Base-by-base conservation (phyloP, 768 basidiomycete genomes). In the Phallus indusiatus region DNA sequence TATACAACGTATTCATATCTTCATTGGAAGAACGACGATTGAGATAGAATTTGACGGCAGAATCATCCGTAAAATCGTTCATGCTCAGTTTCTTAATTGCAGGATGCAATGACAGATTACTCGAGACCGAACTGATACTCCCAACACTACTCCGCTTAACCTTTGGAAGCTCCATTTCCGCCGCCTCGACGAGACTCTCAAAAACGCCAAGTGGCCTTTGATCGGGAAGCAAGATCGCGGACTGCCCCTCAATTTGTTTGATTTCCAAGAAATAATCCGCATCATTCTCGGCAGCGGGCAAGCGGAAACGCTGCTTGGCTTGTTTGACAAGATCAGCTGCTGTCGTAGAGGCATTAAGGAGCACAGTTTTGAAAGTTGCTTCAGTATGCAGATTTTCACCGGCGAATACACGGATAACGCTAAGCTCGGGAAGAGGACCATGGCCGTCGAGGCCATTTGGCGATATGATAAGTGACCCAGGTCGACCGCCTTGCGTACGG, bases 51-150 rank as follows among this genome's bases (percentile, higher is more conserved):
- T 97, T 98, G 73, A 98, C 94, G 0, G 88, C 85, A 3, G 94
- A 93, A 68, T 98, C 96, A 64, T 99, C 96, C 47, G 90, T 90
- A 68, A 94, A 98, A 69, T 98, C 96, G 66, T 94, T 96, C 92
- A 96, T 95, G 49, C 89, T 84, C 46, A 98, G 75, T 68, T 89
- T 90, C 67, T 83, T 86, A 71, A 98, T 99, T 16, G 96, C 94
- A 17, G 95, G 94, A 67, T 97, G 91, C 82, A 90, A 86, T 3
- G 88, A 90, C 24, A 98, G 77, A 67, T 94, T 94, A 68, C 90
- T 94, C 35, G 88, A 80, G 21, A 99, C 77, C n/a, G 92, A 94
- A 66, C 85, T 92, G 65, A 99, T 94, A 68, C 91, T 94, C 42
- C 93, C 90, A 56, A 97, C 83, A 62, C 89, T 92, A 64, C 90